Percentiles rank a stretch among this genome's conserved stretches.
These are phyloP conservation scores for Botrytis sinoallii DNA, from an alignment of 2,329 filamentous ascomycete species.

Conservation along the genomic window DNA sequence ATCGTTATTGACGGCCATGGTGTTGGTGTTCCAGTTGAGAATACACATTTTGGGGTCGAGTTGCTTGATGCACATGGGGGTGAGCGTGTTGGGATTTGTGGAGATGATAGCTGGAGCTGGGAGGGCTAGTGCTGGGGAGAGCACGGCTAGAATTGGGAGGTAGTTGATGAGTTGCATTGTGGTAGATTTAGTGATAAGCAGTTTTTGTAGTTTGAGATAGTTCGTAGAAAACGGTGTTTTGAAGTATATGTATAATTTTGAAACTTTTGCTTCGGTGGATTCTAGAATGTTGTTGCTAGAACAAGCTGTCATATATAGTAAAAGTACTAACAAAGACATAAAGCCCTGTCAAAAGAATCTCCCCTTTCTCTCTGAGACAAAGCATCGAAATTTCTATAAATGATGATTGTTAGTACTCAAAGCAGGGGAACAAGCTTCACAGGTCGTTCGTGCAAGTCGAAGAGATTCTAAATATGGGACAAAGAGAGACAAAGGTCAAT, in stretches of 20 bases:
- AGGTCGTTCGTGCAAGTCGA: not conserved
- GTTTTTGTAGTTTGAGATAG: not conserved
- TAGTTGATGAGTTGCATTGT: constrained; percentile 14
- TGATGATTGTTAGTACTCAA: not conserved
- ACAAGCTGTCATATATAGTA: not conserved
- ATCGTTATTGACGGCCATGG: constrained; percentile 15
- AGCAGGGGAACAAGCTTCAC: not conserved
- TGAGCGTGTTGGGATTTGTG: not conserved
- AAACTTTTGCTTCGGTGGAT: not conserved
- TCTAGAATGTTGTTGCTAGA: not conserved
- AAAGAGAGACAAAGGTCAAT: not conserved
- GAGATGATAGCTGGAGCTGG: not conserved
- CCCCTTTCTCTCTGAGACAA: not conserved
- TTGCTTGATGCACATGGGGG: not conserved
- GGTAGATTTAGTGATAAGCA: not conserved
- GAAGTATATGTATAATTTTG: not conserved
- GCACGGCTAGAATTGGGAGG: not conserved
- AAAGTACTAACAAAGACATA: not conserved
- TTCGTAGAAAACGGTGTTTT: not conserved
- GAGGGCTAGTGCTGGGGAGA: not conserved
- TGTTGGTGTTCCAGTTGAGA: constrained; percentile 14
- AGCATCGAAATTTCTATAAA: not conserved
- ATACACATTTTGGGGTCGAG: not conserved
- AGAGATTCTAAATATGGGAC: not conserved
- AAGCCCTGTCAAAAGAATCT: not conserved